Percentiles rank a stretch among this genome's conserved stretches.
Conservation (phyloP, 805 yeast genomes). For the Ogataea paradorogensis region DNA sequence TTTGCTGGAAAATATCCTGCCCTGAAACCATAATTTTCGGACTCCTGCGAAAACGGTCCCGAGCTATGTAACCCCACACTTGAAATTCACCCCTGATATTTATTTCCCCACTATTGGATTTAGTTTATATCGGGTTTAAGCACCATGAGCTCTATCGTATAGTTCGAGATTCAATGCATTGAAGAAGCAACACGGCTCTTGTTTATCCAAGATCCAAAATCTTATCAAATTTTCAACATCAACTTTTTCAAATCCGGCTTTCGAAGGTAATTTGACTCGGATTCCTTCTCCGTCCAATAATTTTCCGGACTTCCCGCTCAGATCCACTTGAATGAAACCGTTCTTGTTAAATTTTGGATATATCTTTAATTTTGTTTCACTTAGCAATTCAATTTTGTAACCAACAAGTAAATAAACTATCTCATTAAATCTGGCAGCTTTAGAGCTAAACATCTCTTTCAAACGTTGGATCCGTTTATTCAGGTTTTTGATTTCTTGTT, state of each 20-base stretch:
- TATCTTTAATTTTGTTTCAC: slow-evolving; percentile 54
- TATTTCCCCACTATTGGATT: slow-evolving; percentile 10
- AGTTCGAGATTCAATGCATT: slow-evolving; percentile 70
- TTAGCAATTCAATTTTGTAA: slow-evolving; percentile 64
- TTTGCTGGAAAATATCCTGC: slow-evolving; percentile 4
- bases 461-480: slow-evolving; percentile 53
- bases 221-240: slow-evolving; percentile 53
- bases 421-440: slow-evolving; percentile 69
- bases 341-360: slow-evolving; percentile 22
- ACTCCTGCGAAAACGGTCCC: slow-evolving; percentile 14
- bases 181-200: slow-evolving; percentile 73
- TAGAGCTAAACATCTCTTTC: slow-evolving; percentile 56
- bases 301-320: slow-evolving; percentile 9
- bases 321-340: slow-evolving; percentile 24
- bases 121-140: slow-evolving; percentile 1
- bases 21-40: slow-evolving; percentile 6
- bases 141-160: slow-evolving; percentile 39
- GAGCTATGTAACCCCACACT: slow-evolving; percentile 9
- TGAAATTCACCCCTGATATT: slow-evolving; percentile 2
- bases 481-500: slow-evolving; percentile 44
- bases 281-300: slow-evolving; percentile 11
- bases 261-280: slow-evolving; percentile 26
- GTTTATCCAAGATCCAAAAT: slow-evolving; percentile 65
- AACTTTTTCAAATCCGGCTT: slow-evolving; percentile 51
- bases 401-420: slow-evolving; percentile 70